A percentile compares a stretch with the other conserved stretches of the same genome.
Evolutionary conservation across 1,284 basidiomycete genomes (phyloP).

Genomic region (Rhizoctonia solani): DNA sequence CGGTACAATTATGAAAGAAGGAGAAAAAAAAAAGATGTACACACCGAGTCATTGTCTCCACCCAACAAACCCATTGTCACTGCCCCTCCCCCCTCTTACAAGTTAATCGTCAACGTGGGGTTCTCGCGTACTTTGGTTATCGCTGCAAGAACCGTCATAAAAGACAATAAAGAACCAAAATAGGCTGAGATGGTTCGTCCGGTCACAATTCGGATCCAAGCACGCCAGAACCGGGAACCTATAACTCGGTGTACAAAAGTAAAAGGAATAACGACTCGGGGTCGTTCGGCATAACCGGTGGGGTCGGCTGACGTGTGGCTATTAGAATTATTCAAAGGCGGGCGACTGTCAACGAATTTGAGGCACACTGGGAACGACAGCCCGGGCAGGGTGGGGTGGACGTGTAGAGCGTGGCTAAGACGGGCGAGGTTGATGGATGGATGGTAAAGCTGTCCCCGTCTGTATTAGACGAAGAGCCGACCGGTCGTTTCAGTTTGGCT

Average conservation of each 20-base stretch:
- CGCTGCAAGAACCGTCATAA: slow-evolving; percentile 24
- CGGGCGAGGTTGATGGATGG: no score
- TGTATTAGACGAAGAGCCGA: no score
- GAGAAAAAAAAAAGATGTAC: no score
- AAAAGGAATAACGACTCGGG: neutral
- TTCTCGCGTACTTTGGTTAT: slow-evolving; percentile 25
- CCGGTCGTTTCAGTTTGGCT: slow-evolving; percentile 22
- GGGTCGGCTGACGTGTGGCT: no score
- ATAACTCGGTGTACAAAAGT: neutral
- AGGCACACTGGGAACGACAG: slow-evolving; percentile 33
- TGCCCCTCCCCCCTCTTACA: neutral
- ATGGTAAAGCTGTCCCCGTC: no score
- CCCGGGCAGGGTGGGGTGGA: slow-evolving; percentile 32
- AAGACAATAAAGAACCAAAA: slow-evolving; percentile 25
- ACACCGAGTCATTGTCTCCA: no score
- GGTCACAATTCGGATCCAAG: slow-evolving; percentile 9
- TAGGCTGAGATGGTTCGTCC: slow-evolving; percentile 9
- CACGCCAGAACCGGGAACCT: slow-evolving; percentile 13
- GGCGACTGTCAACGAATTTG: slow-evolving; percentile 20
- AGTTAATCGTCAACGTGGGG: slow-evolving; percentile 5
- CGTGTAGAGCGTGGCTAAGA: slow-evolving; percentile 30
- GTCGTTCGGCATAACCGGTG: no score
- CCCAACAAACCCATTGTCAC: neutral
- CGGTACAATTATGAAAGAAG: no score
- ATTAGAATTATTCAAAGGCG: neutral